Evolutionary conservation across 148 eudicot genomes (phyloP).

Genomic region (Limonium bicolor): DNA sequence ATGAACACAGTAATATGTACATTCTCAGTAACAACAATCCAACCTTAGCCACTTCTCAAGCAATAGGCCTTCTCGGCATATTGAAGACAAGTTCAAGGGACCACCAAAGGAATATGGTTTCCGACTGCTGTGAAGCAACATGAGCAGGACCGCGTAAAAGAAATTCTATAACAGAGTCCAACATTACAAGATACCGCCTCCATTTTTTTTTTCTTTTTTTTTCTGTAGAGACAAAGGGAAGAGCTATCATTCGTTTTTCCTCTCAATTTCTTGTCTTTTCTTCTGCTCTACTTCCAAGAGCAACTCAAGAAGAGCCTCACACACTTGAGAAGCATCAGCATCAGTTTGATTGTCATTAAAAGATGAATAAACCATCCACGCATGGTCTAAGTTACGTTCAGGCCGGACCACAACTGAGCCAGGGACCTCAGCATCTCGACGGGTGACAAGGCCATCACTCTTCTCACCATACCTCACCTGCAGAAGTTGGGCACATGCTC

Average conservation of each 20-base stretch:
- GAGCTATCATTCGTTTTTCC: conserved; percentile 50
- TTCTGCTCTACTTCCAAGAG: conserved; percentile 59
- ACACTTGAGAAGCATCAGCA: conserved; percentile 75
- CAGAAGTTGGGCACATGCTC: conserved; percentile 89
- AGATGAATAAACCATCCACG: conserved; percentile 95
- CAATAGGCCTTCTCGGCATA: no score
- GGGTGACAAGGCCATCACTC: conserved; percentile 91
- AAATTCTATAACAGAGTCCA: no score
- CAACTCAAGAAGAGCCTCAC: conserved; percentile 78
- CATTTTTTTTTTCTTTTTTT: no score
- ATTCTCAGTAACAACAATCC: no score
- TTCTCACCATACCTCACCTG: conserved; percentile 73
- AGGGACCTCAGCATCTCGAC: conserved; percentile 97
- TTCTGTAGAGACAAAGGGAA: no score
- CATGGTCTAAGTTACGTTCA: conserved; percentile 72
- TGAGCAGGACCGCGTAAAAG: no score
- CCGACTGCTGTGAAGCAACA: no score
- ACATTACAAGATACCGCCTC: no score
- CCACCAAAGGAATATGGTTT: no score
- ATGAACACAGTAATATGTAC: no score
- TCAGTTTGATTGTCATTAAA: conserved; percentile 56
- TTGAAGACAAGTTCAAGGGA: no score
- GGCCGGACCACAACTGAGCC: conserved; percentile 90
- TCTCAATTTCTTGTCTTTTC: conserved; percentile 24
- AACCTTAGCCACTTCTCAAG: no score